Evolutionary conservation across 441 rosid species (phyloP), one percentile per base, ranked within the genome.

Genomic region (Gossypium schwendimanii): DNA sequence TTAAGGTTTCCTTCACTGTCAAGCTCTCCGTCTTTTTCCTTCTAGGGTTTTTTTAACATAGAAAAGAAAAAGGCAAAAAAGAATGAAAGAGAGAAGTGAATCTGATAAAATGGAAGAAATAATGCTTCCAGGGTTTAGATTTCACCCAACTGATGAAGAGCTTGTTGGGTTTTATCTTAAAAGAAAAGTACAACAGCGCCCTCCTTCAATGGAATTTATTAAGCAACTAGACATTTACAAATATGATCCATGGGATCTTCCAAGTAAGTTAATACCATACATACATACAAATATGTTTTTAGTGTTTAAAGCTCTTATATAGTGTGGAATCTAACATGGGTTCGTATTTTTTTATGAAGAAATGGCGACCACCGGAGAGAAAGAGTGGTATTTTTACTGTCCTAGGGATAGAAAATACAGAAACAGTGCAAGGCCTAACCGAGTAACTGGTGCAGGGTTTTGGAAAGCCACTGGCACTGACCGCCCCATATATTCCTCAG

Each of bases 381-480:
- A 89, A 53, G 97, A 91, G 76, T 89, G 97, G 94, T 91, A 91
- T 69, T 91, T 89, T 69, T 91, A 84, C 71, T 89, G 94, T 75
- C 97, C 92, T 0, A 81, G 97, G 76, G 97, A 87, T 83, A 84
- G 97, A 50, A 91, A 91, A 78, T 91, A 91, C 73, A 79, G 97
- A 71, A 91, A 91, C 82, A 91, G 97, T 68, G 82, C 89, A 1
- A 80, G 97, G 67, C 97, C 94, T 0, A 89, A 91, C 79, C 80
- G 97, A 52, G 94, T 91, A 5, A 91, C 97, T 0, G 91, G 89
- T 57, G 91, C 93, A 0, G 97, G 97, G 24, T 89, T 91, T 57
- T 91, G 94, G 97, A 91, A 91, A 75, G 97, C 97, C 1, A 91
- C 97, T 0, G 97, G 97, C 73, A 91, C 94, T 3, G 97, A 91